Conservation (phyloP, 2,329 filamentous ascomycete genomes). For the Diaporthe sp. region DNA sequence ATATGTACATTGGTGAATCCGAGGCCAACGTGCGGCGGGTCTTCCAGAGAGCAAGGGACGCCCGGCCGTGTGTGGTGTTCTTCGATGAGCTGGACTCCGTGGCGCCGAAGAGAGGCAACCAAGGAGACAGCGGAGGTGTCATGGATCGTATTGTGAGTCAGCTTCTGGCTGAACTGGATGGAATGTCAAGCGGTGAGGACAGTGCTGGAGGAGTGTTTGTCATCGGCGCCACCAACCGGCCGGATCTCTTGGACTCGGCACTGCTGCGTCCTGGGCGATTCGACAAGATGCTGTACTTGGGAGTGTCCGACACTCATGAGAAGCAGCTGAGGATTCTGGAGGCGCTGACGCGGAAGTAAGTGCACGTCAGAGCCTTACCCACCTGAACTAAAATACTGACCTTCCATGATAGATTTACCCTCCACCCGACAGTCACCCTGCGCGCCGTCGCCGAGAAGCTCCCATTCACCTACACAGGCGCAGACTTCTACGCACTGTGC, state of each 20-base stretch:
- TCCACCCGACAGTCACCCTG: slow-evolving; percentile 84
- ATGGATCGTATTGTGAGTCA: slow-evolving; percentile 99
- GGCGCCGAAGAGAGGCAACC: slow-evolving; percentile 95
- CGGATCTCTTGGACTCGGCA: slow-evolving; percentile 92
- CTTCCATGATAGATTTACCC: slow-evolving; percentile 75
- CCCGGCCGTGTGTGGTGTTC: slow-evolving; percentile 90
- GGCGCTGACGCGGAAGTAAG: slow-evolving; percentile 92
- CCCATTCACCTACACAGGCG: slow-evolving; percentile 96
- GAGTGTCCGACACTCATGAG: slow-evolving; percentile 95
- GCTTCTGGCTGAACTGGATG: slow-evolving; percentile 92
- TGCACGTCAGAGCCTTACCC: slow-evolving; percentile 43
- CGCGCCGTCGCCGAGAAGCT: slow-evolving; percentile 79
- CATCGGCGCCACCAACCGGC: slow-evolving; percentile 94
- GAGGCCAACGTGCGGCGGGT: slow-evolving; percentile 92
- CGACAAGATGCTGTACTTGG: slow-evolving; percentile 98
- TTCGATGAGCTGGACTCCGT: slow-evolving; percentile 95
- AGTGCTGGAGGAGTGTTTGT: slow-evolving; percentile 90
- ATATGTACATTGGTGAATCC: slow-evolving; percentile 97
- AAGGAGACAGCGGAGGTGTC: slow-evolving; percentile 95
- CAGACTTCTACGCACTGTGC: slow-evolving; percentile 96
- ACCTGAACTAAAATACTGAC: slow-evolving; percentile 15
- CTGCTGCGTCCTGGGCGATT: slow-evolving; percentile 91
- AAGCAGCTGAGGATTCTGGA: slow-evolving; percentile 96
- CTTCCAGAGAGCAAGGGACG: slow-evolving; percentile 88
- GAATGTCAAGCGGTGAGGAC: slow-evolving; percentile 94